Percentiles rank a stretch among this genome's conserved stretches.
phyloP scores from a whole-genome alignment of 768 basidiomycete species.

The Hortiboletus campestris region DNA sequence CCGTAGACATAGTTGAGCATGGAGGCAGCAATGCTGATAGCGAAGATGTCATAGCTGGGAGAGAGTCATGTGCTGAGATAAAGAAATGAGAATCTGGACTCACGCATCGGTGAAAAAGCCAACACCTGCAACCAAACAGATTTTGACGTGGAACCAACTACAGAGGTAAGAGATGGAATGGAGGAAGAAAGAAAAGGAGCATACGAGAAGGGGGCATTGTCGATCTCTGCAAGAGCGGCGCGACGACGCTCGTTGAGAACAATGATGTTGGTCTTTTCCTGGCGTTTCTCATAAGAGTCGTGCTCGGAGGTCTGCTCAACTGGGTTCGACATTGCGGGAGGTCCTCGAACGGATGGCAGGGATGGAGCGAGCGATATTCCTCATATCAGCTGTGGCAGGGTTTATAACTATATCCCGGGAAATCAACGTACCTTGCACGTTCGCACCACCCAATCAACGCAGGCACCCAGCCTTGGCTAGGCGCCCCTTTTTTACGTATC shows the following conservation, averaged over 20 bases:
- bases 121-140: conserved; percentile 67
- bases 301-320: conserved; percentile 28
- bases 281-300: conserved; percentile 30
- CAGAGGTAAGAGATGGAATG: neutral
- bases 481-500: too few relatives aligned
- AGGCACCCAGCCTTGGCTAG: neutral
- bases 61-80: neutral
- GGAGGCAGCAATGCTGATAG: conserved; percentile 79
- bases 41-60: conserved; percentile 73
- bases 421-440: conserved; percentile 30
- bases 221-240: conserved; percentile 81
- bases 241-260: conserved; percentile 70
- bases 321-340: conserved; percentile 18
- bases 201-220: conserved; percentile 82
- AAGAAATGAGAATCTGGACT: conserved; percentile 17
- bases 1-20: conserved; percentile 88
- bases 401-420: conserved; percentile 9
- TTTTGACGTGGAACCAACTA: conserved; percentile 85
- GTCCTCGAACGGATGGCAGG: neutral
- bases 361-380: neutral
- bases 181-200: conserved; percentile 23
- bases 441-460: conserved; percentile 14
- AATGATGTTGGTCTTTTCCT: conserved; percentile 26
- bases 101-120: conserved; percentile 91
- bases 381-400: neutral